phyloP scores from a whole-genome alignment of 139 green algal genomes.

The Pleodorina starrii region DNA sequence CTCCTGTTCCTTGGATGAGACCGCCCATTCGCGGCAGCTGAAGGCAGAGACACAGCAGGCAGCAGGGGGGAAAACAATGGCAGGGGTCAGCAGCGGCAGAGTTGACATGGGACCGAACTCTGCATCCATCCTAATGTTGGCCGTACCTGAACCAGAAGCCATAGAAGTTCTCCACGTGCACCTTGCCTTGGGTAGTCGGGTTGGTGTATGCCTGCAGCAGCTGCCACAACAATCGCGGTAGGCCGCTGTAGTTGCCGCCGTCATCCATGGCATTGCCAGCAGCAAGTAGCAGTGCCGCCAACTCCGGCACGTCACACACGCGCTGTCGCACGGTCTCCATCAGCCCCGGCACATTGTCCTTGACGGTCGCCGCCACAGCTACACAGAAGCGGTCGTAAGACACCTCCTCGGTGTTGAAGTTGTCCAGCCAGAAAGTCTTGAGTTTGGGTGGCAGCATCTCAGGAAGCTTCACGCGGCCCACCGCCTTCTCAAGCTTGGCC shows the following conservation, averaged over 20 bases:
- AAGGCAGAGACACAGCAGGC: no score
- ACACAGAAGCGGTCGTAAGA: neutral
- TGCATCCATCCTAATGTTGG: no score
- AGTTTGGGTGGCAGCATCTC: neutral
- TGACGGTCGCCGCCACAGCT: neutral
- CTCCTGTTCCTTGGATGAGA: no score
- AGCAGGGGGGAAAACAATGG: neutral
- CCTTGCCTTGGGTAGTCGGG: neutral
- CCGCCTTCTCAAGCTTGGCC: neutral
- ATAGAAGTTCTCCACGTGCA: neutral
- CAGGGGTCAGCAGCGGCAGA: no score
- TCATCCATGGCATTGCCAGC: no score
- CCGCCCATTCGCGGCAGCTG: constrained; percentile 15
- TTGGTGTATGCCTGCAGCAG: neutral
- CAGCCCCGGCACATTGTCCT: neutral
- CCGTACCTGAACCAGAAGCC: constrained; percentile 4
- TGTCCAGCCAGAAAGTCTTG: neutral
- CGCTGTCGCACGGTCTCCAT: neutral
- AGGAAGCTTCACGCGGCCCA: neutral
- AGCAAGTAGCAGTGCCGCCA: neutral
- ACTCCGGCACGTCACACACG: neutral
- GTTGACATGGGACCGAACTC: no score
- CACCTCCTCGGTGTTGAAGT: neutral
- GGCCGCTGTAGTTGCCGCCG: neutral
- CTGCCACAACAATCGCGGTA: neutral